These are phyloP conservation scores for Taiwanofungus camphoratus DNA, from an alignment of 1,284 basidiomycete genomes.

Conservation along the genomic window DNA sequence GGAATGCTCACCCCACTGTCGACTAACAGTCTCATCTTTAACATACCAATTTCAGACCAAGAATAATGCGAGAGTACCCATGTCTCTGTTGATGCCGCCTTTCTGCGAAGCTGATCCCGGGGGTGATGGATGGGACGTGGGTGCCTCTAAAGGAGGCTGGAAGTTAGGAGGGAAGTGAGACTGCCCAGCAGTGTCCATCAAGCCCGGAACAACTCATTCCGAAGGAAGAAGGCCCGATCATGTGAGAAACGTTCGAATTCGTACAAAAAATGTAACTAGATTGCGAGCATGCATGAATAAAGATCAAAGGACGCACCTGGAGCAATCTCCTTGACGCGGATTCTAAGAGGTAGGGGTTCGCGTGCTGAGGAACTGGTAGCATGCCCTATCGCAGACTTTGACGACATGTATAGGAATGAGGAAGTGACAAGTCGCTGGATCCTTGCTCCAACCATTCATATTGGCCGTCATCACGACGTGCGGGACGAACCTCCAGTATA, in stretches of 20 bases:
- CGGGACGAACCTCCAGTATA: constrained; percentile 33
- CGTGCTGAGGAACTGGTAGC: constrained; percentile 44
- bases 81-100: constrained; percentile 38
- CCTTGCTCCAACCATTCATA: constrained; percentile 54
- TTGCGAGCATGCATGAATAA: too few relatives aligned
- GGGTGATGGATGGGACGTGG: constrained; percentile 14
- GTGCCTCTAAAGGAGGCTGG: constrained; percentile 27
- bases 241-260: too few relatives aligned
- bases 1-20: constrained; percentile 47
- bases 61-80: constrained; percentile 41
- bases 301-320: constrained; percentile 30
- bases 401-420: constrained; percentile 44
- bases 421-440: constrained; percentile 35
- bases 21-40: constrained; percentile 46
- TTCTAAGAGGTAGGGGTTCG: constrained; percentile 45
- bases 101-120: constrained; percentile 12
- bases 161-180: constrained; percentile 23
- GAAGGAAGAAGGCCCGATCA: constrained; percentile 29
- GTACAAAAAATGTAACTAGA: too few relatives aligned
- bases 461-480: constrained; percentile 48
- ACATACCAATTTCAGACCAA: constrained; percentile 45
- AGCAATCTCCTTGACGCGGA: constrained; percentile 52
- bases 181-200: constrained; percentile 28
- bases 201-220: constrained; percentile 31
- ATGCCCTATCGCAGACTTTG: constrained; percentile 46